Evolutionary conservation across 2,329 filamentous ascomycete genomes (phyloP).

Genomic region (Coniochaeta sp.): DNA sequence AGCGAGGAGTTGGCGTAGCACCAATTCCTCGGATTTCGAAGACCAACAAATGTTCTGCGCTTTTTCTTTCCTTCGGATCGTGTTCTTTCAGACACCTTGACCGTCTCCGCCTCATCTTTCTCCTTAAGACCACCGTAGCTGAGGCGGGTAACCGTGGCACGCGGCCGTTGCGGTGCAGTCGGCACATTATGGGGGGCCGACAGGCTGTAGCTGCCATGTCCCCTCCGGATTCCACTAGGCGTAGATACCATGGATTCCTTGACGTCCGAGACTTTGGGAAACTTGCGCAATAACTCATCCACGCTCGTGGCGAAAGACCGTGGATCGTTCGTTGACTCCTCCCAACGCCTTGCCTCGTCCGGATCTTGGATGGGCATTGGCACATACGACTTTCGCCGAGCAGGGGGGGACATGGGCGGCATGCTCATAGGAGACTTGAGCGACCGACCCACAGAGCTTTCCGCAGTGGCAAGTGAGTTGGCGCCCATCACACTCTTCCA

Average conservation of each 20-base stretch:
- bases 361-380: slow-evolving; percentile 61
- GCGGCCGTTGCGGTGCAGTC: slow-evolving; percentile 50
- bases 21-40: slow-evolving; percentile 73
- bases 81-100: too few species aligned
- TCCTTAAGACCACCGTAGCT: slow-evolving; percentile 72
- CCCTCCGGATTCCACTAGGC: slow-evolving; percentile 14
- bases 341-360: slow-evolving; percentile 76
- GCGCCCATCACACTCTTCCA: slow-evolving; percentile 78
- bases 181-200: slow-evolving; percentile 3
- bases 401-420: slow-evolving; percentile 46
- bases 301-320: slow-evolving; percentile 54
- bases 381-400: slow-evolving; percentile 18
- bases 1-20: slow-evolving; percentile 93
- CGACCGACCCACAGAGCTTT: neutral
- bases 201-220: slow-evolving; percentile 7
- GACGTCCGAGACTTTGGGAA: slow-evolving; percentile 60
- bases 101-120: slow-evolving; percentile 20
- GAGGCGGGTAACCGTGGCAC: slow-evolving; percentile 57
- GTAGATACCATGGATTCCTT: slow-evolving; percentile 52
- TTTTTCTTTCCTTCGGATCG: slow-evolving; percentile 12
- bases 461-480: neutral
- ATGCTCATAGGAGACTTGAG: slow-evolving; percentile 13
- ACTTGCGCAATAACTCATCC: slow-evolving; percentile 79
- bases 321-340: slow-evolving; percentile 59
- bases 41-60: slow-evolving; percentile 54